Percentiles rank a stretch among this genome's conserved stretches.
Evolutionary conservation across 2,329 filamentous ascomycete species (phyloP).

Genomic region (Remersonia thermophila): DNA sequence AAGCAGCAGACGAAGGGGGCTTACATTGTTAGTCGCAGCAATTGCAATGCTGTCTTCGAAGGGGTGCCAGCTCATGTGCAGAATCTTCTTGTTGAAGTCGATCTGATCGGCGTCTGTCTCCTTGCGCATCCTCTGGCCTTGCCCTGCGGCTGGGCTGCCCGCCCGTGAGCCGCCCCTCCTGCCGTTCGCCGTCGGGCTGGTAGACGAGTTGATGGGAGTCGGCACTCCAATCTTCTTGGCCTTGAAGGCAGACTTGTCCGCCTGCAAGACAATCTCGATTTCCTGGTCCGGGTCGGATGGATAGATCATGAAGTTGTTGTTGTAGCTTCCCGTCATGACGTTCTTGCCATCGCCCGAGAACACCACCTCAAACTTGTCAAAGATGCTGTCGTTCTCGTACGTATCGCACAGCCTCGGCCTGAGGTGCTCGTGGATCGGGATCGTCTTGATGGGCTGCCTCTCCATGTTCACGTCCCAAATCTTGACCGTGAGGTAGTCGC

Average conservation of each 20-base stretch:
- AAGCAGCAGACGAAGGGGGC: not conserved
- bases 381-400: slow-evolving; percentile 98
- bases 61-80: slow-evolving; percentile 99
- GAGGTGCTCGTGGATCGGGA: slow-evolving; percentile 95
- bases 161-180: slow-evolving; percentile 87
- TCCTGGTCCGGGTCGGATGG: slow-evolving; percentile 92
- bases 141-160: slow-evolving; percentile 71
- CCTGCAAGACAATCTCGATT: slow-evolving; percentile 92
- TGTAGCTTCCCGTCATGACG: slow-evolving; percentile 99
- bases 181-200: slow-evolving; percentile 59
- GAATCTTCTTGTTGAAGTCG: slow-evolving; percentile 99
- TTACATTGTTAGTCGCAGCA: slow-evolving; percentile 97
- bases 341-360: slow-evolving; percentile 98
- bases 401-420: slow-evolving; percentile 91
- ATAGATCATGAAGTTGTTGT: slow-evolving; percentile 99
- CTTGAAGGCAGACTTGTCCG: slow-evolving; percentile 98
- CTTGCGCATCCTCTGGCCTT: slow-evolving; percentile 92
- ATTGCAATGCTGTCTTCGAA: slow-evolving; percentile 99
- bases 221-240: slow-evolving; percentile 98
- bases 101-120: slow-evolving; percentile 99
- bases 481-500: slow-evolving; percentile 97
- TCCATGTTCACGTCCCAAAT: slow-evolving; percentile 99
- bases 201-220: slow-evolving; percentile 81
- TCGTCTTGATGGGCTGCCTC: slow-evolving; percentile 91
- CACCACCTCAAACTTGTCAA: slow-evolving; percentile 98